A percentile compares a stretch with the other conserved stretches of the same genome.
phyloP scores from a whole-genome alignment of 148 eudicot species.

The Cornus controversa region DNA sequence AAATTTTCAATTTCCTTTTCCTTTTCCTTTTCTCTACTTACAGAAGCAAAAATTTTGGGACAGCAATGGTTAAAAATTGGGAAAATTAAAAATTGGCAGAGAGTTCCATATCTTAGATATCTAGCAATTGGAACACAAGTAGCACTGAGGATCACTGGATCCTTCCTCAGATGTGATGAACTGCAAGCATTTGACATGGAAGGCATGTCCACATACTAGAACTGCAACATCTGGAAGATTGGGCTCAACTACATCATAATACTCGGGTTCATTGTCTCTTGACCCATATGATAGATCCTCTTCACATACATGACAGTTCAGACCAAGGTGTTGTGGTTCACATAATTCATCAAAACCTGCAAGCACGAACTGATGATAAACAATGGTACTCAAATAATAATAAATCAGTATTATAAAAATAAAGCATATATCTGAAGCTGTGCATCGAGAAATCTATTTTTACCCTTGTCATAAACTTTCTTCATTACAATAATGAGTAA shows the following conservation, averaged over 20 bases:
- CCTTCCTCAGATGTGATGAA: constrained; percentile 12
- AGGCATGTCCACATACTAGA: constrained; percentile 52
- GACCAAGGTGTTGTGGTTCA: background rate
- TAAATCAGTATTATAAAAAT: background rate
- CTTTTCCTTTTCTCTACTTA: background rate
- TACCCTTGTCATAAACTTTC: background rate
- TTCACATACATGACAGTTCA: constrained; percentile 29
- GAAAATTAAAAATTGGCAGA: constrained; percentile 20
- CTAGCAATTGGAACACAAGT: constrained; percentile 27
- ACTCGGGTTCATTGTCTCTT: background rate
- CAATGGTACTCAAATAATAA: background rate
- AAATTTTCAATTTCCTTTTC: background rate
- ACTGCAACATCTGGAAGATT: constrained; percentile 34
- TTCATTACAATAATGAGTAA: no score
- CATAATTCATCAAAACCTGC: background rate
- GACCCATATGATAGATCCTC: constrained; percentile 30
- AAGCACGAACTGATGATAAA: background rate
- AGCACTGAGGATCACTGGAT: constrained; percentile 35
- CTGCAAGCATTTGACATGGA: constrained; percentile 39
- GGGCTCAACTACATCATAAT: constrained; percentile 3
- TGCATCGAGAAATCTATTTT: background rate
- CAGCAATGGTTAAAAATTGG: background rate
- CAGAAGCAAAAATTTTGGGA: background rate
- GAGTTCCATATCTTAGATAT: constrained; percentile 10
- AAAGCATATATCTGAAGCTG: background rate